Percentiles rank a stretch among this genome's conserved stretches.
phyloP scores from a whole-genome alignment of 1,139 yeast genomes.

The Geotrichum armillariae region DNA sequence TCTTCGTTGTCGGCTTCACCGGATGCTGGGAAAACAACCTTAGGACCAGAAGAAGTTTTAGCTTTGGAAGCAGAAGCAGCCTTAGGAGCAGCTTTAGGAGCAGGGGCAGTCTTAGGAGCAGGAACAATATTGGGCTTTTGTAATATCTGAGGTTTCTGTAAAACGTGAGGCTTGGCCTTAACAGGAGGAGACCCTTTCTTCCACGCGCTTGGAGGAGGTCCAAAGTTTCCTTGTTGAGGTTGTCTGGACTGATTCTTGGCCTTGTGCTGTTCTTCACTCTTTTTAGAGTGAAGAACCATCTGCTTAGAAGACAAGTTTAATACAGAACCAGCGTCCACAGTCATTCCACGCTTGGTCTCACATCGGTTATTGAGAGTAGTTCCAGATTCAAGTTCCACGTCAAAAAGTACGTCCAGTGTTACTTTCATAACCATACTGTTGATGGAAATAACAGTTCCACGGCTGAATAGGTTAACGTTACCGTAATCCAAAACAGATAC shows the following conservation, averaged over 20 bases:
- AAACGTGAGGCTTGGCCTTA: slow-evolving; percentile 3
- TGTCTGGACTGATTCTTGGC: not conserved
- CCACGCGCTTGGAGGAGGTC: slow-evolving; percentile 7
- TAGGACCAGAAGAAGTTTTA: slow-evolving; percentile 11
- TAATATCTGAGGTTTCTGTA: slow-evolving; percentile 4
- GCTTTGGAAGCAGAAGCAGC: slow-evolving; percentile 17
- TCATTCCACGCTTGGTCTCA: slow-evolving; percentile 75
- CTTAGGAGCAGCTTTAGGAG: slow-evolving; percentile 8
- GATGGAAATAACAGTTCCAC: slow-evolving; percentile 89
- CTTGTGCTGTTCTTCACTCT: slow-evolving; percentile 18
- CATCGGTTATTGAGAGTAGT: slow-evolving; percentile 77
- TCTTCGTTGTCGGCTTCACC: slow-evolving; percentile 24
- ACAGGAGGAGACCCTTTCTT: slow-evolving; percentile 3
- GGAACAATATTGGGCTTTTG: not conserved
- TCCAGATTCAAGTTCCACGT: slow-evolving; percentile 79
- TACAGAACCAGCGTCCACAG: slow-evolving; percentile 78
- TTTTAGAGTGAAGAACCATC: slow-evolving; percentile 57
- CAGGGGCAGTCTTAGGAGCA: slow-evolving; percentile 1
- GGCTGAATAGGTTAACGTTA: slow-evolving; percentile 81
- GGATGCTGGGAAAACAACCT: slow-evolving; percentile 8
- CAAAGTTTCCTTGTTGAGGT: not conserved
- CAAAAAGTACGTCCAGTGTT: slow-evolving; percentile 76
- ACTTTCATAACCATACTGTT: slow-evolving; percentile 58
- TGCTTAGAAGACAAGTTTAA: slow-evolving; percentile 76
- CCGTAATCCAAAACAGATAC: slow-evolving; percentile 85